Evolutionary conservation across 257 asterid genomes (phyloP).

Genomic region (Solanum ossicruentum): DNA sequence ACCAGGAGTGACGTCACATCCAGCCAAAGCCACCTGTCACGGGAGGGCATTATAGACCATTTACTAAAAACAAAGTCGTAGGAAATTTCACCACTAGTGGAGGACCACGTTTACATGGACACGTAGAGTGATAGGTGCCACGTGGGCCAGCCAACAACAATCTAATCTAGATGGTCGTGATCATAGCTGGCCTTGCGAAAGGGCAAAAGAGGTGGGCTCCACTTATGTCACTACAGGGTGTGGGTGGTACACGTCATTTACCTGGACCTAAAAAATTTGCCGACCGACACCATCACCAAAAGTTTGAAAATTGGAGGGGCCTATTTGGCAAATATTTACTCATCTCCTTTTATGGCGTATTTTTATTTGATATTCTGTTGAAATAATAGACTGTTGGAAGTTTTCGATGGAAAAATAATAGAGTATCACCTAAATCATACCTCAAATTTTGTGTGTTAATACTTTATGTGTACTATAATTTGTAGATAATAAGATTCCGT

Average conservation of each 20-base stretch:
- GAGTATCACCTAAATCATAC: no score
- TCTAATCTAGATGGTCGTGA: slow-evolving; percentile 27
- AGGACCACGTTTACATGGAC: slow-evolving; percentile 7
- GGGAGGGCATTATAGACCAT: not conserved
- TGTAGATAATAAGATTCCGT: no score
- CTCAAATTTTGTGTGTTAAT: no score
- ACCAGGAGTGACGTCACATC: not conserved
- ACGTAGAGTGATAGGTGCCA: slow-evolving; percentile 15
- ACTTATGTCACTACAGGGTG: not conserved
- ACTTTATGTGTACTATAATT: no score
- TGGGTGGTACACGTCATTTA: slow-evolving; percentile 25
- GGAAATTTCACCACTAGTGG: not conserved
- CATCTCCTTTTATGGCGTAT: no score
- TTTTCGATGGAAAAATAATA: no score
- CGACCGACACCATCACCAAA: slow-evolving; percentile 10
- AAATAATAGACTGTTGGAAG: no score
- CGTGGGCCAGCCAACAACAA: slow-evolving; percentile 1
- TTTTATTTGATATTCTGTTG: no score
- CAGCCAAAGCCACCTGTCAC: not conserved
- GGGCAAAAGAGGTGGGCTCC: not conserved
- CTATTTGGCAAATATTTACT: not conserved
- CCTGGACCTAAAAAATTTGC: slow-evolving; percentile 1
- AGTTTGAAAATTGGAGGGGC: slow-evolving; percentile 8
- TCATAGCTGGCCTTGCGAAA: slow-evolving; percentile 12
- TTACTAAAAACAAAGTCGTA: not conserved